Evolutionary conservation across 106 monocot genomes (phyloP), one percentile per base, ranked within the genome.

Genomic region (Cymbidium sinense): DNA sequence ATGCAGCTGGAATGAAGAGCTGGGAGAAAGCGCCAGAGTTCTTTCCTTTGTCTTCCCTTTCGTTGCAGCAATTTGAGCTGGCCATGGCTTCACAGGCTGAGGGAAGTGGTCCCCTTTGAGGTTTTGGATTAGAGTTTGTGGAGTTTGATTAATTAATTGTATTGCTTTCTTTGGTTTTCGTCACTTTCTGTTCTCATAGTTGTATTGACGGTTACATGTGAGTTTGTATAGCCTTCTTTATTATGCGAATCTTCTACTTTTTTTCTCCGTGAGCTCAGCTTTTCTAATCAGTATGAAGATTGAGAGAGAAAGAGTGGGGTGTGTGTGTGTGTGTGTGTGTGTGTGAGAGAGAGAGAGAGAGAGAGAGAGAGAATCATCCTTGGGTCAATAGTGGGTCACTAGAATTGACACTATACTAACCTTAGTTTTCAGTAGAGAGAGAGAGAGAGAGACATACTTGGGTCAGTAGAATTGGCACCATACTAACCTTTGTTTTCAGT

Each of bases 21-120:
- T 81, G 80, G 83, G 64, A 79, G 4, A 82, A 67, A 58, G 74
- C 77, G 4, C 75, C 75, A 75, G 79, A 85, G 30, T 17, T 75
- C 39, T 37, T 80, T 73, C 67, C 88, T 70, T 35, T 87, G 25
- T 77, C 90, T 50, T 76, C 87, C 62, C 65, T 89, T 39, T 89
- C 89, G 1, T 34, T 84, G 64, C 79, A 72, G 76, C 83, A 87
- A 75, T 80, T 92, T 82, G 89, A 92, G 86, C 83, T 92, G 27
- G 87, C 92, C 83, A 92, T 88, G 91, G 80, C 91, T 23, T 77
- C 82, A 21, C 86, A 85, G 31, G 65, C 86, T n/a, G 78, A 36
- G 55, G 25, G 61, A 44, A 28, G 43, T 65, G 43, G 41, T 25
- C 39, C 39, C 10, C 29, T 41, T 78, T 58, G 67, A 67, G 31